Conservation (phyloP, 176 grass and related monocot genomes). For the Alloteropsis semialata region DNA sequence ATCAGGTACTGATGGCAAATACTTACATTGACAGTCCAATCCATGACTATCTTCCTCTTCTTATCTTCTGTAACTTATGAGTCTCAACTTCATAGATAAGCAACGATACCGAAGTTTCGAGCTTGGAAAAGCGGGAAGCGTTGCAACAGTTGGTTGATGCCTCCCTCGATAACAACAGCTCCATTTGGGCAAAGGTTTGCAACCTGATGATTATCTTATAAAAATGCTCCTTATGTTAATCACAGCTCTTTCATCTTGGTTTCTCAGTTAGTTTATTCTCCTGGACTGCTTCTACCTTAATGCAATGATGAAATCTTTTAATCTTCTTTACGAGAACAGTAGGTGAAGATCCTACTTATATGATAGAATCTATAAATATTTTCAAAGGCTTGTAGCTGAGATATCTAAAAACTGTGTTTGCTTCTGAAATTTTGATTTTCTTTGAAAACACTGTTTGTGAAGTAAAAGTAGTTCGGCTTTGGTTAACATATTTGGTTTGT, state of each 20-base stretch:
- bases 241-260: not conserved
- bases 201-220: constrained; percentile 24
- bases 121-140: constrained; percentile 64
- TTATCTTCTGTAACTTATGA: constrained; percentile 15
- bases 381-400: not conserved
- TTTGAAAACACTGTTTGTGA: not conserved
- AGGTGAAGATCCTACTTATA: not conserved
- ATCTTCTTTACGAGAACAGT: not conserved
- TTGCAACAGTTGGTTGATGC: constrained; percentile 86
- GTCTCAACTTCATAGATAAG: constrained; percentile 56
- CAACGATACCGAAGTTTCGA: constrained; percentile 65
- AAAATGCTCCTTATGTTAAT: constrained; percentile 7
- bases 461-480: not conserved
- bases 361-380: not conserved
- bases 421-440: not conserved
- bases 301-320: not conserved
- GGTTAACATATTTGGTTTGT: constrained; percentile 4
- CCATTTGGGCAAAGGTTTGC: constrained; percentile 93
- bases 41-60: constrained; percentile 8
- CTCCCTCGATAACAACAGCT: constrained; percentile 63
- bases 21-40: not conserved
- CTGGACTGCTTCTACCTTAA: not conserved
- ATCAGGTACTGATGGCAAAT: constrained; percentile 55
- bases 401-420: constrained; percentile 8
- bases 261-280: not conserved